Base-by-base conservation (phyloP, 495 filamentous ascomycete genomes). In the Rhypophila decipiens region DNA sequence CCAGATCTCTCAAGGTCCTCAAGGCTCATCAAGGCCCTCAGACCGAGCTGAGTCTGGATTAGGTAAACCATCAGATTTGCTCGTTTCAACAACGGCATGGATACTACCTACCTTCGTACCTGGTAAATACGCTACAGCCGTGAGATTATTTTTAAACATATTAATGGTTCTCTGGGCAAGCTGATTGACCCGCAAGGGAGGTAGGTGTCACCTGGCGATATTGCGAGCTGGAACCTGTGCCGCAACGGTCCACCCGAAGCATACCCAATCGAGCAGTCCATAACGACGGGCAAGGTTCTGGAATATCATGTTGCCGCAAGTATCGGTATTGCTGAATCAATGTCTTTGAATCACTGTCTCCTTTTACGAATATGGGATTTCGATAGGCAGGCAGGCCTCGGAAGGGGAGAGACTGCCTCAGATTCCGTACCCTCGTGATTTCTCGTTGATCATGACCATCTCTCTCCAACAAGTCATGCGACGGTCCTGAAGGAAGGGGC, bases 231-330 rank as follows among this genome's bases (percentile, higher is more conserved):
- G 8, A 37, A 40, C 38, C 38, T 40, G 38, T 40, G 38, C 38
- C 38, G 38, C 38, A 23, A 21, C 12, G 38, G 20, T 21, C 38
- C 38, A 40, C 38, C 38, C 38, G 19, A 21, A 31, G 13, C 27
- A 31, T 40, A n/a, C 45, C 45, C 21, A 47, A 47, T 47, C 22
- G 36, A 47, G 45, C 39, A 47, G 45, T 34, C 36, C 23, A 36
- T 11, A 20, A 37, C 35, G 13, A 13, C 27, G 27, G 13, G 13
- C 27, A 17, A 19, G 12, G 43, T 46, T 46, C 10, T 17, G 42
- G 31, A 35, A 36, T 27, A 44, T 23, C 18, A 22, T 33, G 7
- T 13, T 33, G 13, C 13, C 8, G 13, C 29, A 13, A 13, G 29
- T 8, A 8, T 8, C 7, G 29, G 29, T 13, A 8, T 33, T 37